phyloP scores from a whole-genome alignment of 2,329 filamentous ascomycete species.

The Colletotrichum viniferum region DNA sequence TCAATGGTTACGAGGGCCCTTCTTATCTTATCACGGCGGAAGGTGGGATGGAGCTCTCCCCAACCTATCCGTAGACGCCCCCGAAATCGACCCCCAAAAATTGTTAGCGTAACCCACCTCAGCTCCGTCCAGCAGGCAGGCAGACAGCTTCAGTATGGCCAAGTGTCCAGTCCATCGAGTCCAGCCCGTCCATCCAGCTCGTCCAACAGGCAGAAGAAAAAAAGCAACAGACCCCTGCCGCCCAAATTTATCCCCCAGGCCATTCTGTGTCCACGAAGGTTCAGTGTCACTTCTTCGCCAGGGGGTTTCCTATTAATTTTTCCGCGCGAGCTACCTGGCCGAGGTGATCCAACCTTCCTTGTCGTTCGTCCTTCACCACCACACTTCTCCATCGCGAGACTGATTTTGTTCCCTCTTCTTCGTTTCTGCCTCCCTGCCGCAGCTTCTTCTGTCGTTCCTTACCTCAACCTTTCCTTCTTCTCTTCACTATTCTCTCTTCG shows the following conservation, averaged over 20 bases:
- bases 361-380: background rate
- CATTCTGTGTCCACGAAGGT: slow-evolving; percentile 10
- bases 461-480: slow-evolving; percentile 9
- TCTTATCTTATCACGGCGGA: slow-evolving; percentile 12
- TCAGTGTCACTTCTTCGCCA: slow-evolving; percentile 4
- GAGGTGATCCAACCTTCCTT: background rate
- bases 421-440: background rate
- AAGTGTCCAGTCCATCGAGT: slow-evolving; percentile 7
- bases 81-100: background rate
- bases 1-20: background rate
- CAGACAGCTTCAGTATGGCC: slow-evolving; percentile 2
- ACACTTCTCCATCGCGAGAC: background rate
- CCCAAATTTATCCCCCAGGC: background rate
- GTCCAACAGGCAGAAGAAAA: background rate
- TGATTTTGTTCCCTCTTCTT: background rate
- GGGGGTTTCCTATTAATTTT: slow-evolving; percentile 12
- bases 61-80: background rate
- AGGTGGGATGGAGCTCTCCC: slow-evolving; percentile 6
- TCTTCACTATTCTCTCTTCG: slow-evolving; percentile 1
- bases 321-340: background rate
- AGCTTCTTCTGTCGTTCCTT: slow-evolving; percentile 16
- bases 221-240: background rate
- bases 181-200: background rate
- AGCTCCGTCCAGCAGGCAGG: background rate
- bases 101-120: background rate